Conservation (phyloP, 163 green algal genomes). For the Prototheca wickerhamii region DNA sequence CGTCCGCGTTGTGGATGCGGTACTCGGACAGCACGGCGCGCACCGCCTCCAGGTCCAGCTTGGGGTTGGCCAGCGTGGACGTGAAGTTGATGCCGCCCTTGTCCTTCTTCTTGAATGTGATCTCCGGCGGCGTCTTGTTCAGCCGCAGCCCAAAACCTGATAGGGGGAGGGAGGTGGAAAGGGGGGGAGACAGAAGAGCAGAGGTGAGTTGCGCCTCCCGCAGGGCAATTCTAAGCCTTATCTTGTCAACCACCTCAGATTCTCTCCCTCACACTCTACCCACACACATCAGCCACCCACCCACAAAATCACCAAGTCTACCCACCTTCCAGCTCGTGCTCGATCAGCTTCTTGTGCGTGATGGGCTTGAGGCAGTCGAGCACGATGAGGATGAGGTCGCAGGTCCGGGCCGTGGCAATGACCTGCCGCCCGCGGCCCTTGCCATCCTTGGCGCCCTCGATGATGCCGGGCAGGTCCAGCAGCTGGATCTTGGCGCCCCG, state of each 20-base stretch:
- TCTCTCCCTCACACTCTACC: not conserved
- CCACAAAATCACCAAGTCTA: not conserved
- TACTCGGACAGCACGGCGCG: constrained; percentile 76
- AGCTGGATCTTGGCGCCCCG: constrained; percentile 88
- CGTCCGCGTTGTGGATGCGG: constrained; percentile 87
- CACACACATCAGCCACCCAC: not conserved
- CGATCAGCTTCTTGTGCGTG: constrained; percentile 93
- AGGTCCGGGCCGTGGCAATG: constrained; percentile 93
- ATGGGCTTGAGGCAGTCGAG: constrained; percentile 97
- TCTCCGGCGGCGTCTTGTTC: constrained; percentile 94
- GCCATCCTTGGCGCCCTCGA: constrained; percentile 97
- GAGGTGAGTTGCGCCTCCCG: too few relatives aligned
- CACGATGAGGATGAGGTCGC: constrained; percentile 97
- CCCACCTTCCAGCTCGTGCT: constrained; percentile 80
- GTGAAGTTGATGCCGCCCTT: constrained; percentile 72
- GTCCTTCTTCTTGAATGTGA: constrained; percentile 81
- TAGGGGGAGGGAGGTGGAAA: constrained; percentile 13
- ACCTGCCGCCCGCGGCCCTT: constrained; percentile 97
- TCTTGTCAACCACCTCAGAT: not conserved
- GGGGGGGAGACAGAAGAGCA: not conserved
- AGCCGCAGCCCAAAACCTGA: constrained; percentile 88
- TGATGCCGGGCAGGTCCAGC: constrained; percentile 95
- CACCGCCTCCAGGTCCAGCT: constrained; percentile 81
- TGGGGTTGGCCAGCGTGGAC: constrained; percentile 47
- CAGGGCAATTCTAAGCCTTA: too few relatives aligned